Percentiles rank a stretch among this genome's conserved stretches.
phyloP scores from a whole-genome alignment of 108 stramenopile species.

The Schizochytrium sp. region DNA sequence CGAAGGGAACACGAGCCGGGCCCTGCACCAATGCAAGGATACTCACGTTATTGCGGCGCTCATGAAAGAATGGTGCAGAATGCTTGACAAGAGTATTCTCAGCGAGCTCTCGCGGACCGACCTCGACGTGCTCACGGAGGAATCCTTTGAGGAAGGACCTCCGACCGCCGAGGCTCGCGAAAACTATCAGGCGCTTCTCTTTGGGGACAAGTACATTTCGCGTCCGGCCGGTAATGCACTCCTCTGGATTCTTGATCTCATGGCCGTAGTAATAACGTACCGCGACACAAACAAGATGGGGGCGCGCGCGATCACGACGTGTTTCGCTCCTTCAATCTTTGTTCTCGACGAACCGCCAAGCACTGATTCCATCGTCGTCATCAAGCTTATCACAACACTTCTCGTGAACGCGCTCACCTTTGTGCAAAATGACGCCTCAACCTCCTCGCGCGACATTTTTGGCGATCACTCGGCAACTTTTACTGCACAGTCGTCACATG shows the following conservation, averaged over 20 bases:
- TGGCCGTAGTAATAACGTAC: background rate
- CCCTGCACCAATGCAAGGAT: background rate
- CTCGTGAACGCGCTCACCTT: background rate
- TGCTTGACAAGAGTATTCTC: background rate
- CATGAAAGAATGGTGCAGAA: constrained; percentile 16
- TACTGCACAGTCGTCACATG: too few species aligned
- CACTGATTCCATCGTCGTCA: background rate
- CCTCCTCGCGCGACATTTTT: background rate
- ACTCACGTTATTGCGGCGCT: background rate
- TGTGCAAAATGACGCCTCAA: background rate
- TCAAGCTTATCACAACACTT: background rate
- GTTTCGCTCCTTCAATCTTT: background rate
- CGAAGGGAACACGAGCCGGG: background rate
- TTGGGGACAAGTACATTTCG: background rate
- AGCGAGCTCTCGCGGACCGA: background rate
- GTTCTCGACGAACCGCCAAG: background rate
- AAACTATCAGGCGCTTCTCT: background rate
- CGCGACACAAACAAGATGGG: background rate
- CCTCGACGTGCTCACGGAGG: background rate
- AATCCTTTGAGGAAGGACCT: background rate
- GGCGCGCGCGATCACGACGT: background rate
- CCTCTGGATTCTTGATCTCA: background rate
- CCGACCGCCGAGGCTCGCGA: background rate
- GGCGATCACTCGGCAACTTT: background rate
- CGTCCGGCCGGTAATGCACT: background rate